Base-by-base conservation (phyloP, 2,329 filamentous ascomycete genomes). In the Aspergillus intermedius region DNA sequence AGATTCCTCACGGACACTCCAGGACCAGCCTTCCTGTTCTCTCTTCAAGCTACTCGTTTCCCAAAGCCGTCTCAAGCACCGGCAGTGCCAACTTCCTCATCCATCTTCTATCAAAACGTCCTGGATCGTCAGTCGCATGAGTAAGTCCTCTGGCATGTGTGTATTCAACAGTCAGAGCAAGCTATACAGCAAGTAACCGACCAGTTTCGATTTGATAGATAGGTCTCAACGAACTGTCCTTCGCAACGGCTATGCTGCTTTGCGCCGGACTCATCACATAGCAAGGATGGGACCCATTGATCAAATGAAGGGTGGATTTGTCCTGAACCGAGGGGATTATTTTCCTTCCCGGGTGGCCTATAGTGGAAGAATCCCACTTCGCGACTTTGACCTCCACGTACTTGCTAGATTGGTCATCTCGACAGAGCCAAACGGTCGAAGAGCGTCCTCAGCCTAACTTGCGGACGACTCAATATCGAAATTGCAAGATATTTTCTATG, bases 361-460 rank as follows among this genome's bases (percentile, higher is more conserved):
- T 12, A 6, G 42, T 25, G 12, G 28, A 13, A 5, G 19, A 35
- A 28, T 28, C 44, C 49, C 59, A 50, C 28, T 56, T 54, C 21
- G 52, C 46, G 25, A 62, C 45, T 44, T 64, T 64, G 2, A 64
- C 40, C 15, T 62, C 62, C 49, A 67, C 61, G 49, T 66, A 67
- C 12, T 32, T 49, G 2, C 58, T 45, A 0, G 48, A 3, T 1
- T 44, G 45, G 44, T 49, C 56, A 45, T 75, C 70, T 4, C 53
- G 62, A 6, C 69, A 68, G 46, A 74, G 55, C 69, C 68, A 75
- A 41, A 73, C 63, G 1, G 68, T 74, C 3, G 70, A 74, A 52
- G 65, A 71, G 4, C 61, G 61, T 6, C 72, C 71, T 56, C 62
- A 71, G 0, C 70, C 71, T 5, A 75, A 59, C 52, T 75, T 74